phyloP scores from a whole-genome alignment of 148 eudicot species.

The Selenicereus undatus region DNA sequence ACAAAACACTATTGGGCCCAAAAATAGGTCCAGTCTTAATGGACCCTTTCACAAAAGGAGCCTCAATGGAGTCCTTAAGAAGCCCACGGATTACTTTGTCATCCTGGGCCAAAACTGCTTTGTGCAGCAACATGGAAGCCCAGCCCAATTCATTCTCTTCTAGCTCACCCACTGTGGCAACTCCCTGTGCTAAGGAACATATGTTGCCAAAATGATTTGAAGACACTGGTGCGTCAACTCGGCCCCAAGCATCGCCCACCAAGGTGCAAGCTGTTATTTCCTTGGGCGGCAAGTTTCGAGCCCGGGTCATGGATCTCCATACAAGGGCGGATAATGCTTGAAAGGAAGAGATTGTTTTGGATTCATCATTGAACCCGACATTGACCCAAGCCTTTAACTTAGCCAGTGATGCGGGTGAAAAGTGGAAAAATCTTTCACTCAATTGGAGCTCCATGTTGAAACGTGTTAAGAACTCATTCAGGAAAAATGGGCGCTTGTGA shows the following conservation, averaged over 20 bases:
- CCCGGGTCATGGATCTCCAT: constrained; percentile 18
- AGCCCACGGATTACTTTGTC: constrained; percentile 6
- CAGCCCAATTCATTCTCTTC: constrained; percentile 36
- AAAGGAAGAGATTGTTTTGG: constrained; percentile 29
- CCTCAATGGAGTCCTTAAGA: not conserved
- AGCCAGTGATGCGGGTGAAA: constrained; percentile 41
- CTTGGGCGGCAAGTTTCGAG: constrained; percentile 20
- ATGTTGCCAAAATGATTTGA: constrained; percentile 57
- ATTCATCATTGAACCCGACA: not conserved
- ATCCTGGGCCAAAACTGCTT: constrained; percentile 41
- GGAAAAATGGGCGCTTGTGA: constrained; percentile 19
- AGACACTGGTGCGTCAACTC: constrained; percentile 45
- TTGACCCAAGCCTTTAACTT: constrained; percentile 49
- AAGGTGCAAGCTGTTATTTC: constrained; percentile 57
- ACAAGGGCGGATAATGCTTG: constrained; percentile 6
- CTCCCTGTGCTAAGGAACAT: constrained; percentile 30
- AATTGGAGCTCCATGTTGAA: constrained; percentile 25
- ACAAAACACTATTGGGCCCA: constrained; percentile 40
- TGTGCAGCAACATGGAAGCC: constrained; percentile 30
- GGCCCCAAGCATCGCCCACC: constrained; percentile 50
- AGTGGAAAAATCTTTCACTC: constrained; percentile 62
- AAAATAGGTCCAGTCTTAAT: not conserved
- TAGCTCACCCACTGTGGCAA: constrained; percentile 34
- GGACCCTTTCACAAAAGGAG: constrained; percentile 11
- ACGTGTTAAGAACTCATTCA: constrained; percentile 26